Conservation (phyloP, 345 rosid genomes). For the Schrenkiella parvula region DNA sequence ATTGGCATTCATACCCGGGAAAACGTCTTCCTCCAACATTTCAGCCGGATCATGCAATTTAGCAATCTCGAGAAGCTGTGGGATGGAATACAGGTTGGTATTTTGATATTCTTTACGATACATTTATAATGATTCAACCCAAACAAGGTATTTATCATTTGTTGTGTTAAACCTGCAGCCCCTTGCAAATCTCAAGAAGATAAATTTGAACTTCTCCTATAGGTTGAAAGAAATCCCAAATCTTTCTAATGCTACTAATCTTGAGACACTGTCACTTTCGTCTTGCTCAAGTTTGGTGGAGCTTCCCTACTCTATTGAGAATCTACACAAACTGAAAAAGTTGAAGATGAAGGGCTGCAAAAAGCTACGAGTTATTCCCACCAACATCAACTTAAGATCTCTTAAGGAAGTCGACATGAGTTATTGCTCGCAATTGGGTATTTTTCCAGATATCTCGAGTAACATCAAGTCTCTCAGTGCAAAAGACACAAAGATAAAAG, state of each 20-base stretch:
- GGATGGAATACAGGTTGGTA: slow-evolving; percentile 21
- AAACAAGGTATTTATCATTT: not conserved
- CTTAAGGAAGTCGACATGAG: not conserved
- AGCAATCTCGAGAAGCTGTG: slow-evolving; percentile 25
- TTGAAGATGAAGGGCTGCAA: not conserved
- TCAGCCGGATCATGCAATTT: not conserved
- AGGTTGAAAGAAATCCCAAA: slow-evolving; percentile 24
- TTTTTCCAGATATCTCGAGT: slow-evolving; percentile 13
- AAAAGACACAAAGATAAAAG: not conserved
- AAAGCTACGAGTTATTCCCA: slow-evolving; percentile 1
- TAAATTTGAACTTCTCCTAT: not conserved
- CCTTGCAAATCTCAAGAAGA: slow-evolving; percentile 16
- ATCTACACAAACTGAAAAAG: slow-evolving; percentile 8
- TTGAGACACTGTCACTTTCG: not conserved
- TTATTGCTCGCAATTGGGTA: not conserved
- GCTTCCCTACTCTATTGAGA: slow-evolving; percentile 9
- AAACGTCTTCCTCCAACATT: not conserved
- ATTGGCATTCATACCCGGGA: not conserved
- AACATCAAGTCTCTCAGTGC: not conserved
- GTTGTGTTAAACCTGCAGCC: slow-evolving; percentile 1
- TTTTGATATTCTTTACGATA: not conserved
- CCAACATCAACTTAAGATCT: slow-evolving; percentile 2
- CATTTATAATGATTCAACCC: not conserved
- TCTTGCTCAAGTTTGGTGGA: slow-evolving; percentile 24
- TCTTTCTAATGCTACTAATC: slow-evolving; percentile 16